These are phyloP conservation scores for Hypholoma fasciculare DNA, from an alignment of 768 basidiomycete species.

Conservation along the genomic window DNA sequence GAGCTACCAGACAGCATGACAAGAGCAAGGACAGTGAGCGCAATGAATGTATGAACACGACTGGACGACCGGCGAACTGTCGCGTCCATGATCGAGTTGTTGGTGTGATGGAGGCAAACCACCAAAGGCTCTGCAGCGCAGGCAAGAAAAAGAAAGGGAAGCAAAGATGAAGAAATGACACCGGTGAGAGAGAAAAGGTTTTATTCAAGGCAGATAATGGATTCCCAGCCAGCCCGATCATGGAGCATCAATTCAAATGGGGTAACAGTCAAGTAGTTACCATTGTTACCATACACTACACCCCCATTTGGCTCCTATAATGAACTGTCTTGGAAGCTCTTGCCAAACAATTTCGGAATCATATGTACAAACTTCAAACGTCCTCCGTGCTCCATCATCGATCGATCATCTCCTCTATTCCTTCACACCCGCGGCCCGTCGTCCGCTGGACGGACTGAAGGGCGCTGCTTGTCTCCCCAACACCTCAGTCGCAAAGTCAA, in stretches of 20 bases:
- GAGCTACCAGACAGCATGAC: conserved; percentile 8
- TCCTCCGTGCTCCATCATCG: not conserved
- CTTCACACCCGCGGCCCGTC: conserved; percentile 11
- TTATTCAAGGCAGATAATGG: conserved; percentile 7
- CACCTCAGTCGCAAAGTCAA: conserved; percentile 10
- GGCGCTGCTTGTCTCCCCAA: conserved; percentile 5
- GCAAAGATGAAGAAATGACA: not conserved
- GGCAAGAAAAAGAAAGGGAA: conserved; percentile 4
- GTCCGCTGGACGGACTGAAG: conserved; percentile 7
- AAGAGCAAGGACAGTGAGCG: conserved; percentile 16
- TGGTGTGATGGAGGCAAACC: not conserved
- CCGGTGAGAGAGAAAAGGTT: not conserved
- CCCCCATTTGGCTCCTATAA: conserved; percentile 1
- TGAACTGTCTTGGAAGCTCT: not conserved
- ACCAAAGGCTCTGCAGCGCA: conserved; percentile 4
- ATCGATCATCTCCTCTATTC: conserved; percentile 3
- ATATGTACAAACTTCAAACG: not conserved
- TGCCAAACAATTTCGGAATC: not conserved
- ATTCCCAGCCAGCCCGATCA: not conserved
- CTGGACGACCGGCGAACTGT: conserved; percentile 15
- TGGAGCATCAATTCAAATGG: not conserved
- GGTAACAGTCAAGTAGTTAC: not conserved
- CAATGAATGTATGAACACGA: conserved; percentile 16
- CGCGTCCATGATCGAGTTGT: conserved; percentile 17
- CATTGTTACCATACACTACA: conserved; percentile 5